phyloP scores from a whole-genome alignment of 352 stramenopile species.

The Phytophthora meadii region DNA sequence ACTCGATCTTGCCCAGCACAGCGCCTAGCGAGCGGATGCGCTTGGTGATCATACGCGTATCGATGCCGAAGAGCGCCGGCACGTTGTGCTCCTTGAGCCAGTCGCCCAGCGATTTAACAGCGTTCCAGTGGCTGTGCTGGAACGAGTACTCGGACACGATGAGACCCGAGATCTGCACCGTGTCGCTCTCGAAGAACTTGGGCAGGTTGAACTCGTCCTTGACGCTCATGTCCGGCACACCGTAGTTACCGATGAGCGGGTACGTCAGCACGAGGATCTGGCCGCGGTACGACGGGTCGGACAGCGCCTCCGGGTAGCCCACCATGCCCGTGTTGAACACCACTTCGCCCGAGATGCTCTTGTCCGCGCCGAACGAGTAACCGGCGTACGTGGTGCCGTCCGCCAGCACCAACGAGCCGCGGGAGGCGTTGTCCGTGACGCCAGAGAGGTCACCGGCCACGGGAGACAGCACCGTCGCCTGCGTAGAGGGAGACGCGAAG shows the following conservation, averaged over 20 bases:
- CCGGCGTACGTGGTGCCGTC: slow-evolving; percentile 82
- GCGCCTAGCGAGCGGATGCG: slow-evolving; percentile 96
- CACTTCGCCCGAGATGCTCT: slow-evolving; percentile 93
- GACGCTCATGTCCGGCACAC: slow-evolving; percentile 91
- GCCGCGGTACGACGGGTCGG: slow-evolving; percentile 97
- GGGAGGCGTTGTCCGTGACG: slow-evolving; percentile 49
- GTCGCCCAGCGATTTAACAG: slow-evolving; percentile 82
- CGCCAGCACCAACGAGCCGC: slow-evolving; percentile 81
- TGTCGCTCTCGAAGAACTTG: slow-evolving; percentile 96
- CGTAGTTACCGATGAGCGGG: slow-evolving; percentile 99
- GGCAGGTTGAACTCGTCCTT: slow-evolving; percentile 94
- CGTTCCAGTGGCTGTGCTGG: slow-evolving; percentile 97
- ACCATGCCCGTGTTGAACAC: slow-evolving; percentile 99
- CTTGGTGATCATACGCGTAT: slow-evolving; percentile 99
- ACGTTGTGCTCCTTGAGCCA: slow-evolving; percentile 93
- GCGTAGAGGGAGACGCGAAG: slow-evolving; percentile 25
- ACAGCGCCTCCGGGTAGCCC: slow-evolving; percentile 98
- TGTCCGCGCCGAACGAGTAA: slow-evolving; percentile 94
- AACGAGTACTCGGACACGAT: slow-evolving; percentile 98
- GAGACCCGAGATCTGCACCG: slow-evolving; percentile 97
- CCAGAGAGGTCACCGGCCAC: slow-evolving; percentile 39
- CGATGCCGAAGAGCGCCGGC: slow-evolving; percentile 96
- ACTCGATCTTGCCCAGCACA: slow-evolving; percentile 96
- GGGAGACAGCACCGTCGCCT: slow-evolving; percentile 45
- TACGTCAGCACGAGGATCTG: slow-evolving; percentile 98